Percentiles rank a stretch among this genome's conserved stretches.
Evolutionary conservation across 1,139 yeast species (phyloP).

Genomic region (Blastobotrys serpentis): DNA sequence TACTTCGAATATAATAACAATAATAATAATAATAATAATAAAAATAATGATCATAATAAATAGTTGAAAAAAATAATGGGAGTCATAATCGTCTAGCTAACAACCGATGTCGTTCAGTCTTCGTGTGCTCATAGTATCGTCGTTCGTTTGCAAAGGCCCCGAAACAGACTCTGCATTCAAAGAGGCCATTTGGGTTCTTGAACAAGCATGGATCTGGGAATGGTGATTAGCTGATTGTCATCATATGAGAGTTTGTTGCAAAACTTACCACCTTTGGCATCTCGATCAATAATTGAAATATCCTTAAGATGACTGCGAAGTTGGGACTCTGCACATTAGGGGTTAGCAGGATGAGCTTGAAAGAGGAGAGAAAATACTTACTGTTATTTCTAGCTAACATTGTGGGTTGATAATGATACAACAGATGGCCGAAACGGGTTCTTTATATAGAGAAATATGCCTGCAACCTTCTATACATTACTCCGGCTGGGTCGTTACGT

Average conservation of each 20-base stretch:
- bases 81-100: conserved; percentile 1
- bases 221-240: no score
- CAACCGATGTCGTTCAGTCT: conserved; percentile 16
- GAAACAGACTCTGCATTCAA: conserved; percentile 19
- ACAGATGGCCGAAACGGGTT: not conserved
- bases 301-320: conserved; percentile 17
- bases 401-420: not conserved
- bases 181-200: conserved; percentile 17
- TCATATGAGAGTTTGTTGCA: not conserved
- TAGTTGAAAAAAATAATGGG: no score
- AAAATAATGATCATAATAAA: conserved; percentile 1
- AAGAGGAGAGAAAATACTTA: not conserved
- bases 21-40: not conserved
- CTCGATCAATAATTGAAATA: conserved; percentile 15
- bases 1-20: not conserved
- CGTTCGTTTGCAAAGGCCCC: conserved; percentile 18
- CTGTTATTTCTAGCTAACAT: conserved; percentile 4
- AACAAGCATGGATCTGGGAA: conserved; percentile 16
- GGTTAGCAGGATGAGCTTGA: not conserved
- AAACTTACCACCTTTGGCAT: conserved; percentile 9
- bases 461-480: not conserved
- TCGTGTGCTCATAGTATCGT: conserved; percentile 18
- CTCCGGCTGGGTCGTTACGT: conserved; percentile 2
- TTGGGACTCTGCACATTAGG: conserved; percentile 1
- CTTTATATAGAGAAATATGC: conserved; percentile 4